A percentile compares a stretch with the other conserved stretches of the same genome.
phyloP scores from a whole-genome alignment of 1,139 yeast genomes.

The Suhomyces anneliseae region DNA sequence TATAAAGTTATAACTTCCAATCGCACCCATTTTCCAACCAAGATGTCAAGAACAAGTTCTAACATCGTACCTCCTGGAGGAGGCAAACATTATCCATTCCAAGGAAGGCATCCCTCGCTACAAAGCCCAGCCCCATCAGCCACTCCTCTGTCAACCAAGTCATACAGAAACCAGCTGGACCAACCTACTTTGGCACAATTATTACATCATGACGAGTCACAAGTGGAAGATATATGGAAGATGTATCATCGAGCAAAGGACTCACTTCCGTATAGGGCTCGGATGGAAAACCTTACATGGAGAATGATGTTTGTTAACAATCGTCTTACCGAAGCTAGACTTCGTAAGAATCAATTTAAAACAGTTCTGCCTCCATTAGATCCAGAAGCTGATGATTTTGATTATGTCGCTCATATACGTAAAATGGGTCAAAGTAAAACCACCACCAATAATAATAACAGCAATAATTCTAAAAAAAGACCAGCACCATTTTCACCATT shows the following conservation, averaged over 20 bases:
- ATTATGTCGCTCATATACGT: slow-evolving; percentile 66
- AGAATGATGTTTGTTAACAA: slow-evolving; percentile 70
- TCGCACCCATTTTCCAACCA: background rate
- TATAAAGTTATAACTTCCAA: background rate
- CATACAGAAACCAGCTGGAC: background rate
- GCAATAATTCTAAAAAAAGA: slow-evolving; percentile 23
- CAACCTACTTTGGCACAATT: slow-evolving; percentile 2
- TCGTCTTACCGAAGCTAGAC: background rate
- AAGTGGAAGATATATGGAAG: slow-evolving; percentile 72
- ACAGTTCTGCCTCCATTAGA: slow-evolving; percentile 18
- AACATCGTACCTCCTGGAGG: slow-evolving; percentile 1
- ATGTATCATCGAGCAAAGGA: slow-evolving; percentile 76
- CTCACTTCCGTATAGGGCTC: slow-evolving; percentile 69
- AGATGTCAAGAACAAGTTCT: slow-evolving; percentile 1
- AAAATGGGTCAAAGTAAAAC: slow-evolving; percentile 44
- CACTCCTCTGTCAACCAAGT: slow-evolving; percentile 7
- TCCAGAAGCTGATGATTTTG: slow-evolving; percentile 57
- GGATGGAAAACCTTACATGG: slow-evolving; percentile 87
- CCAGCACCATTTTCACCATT: slow-evolving; percentile 40
- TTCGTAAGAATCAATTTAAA: background rate
- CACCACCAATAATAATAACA: slow-evolving; percentile 4
- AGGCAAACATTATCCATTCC: background rate
- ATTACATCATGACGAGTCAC: slow-evolving; percentile 30
- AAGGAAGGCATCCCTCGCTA: slow-evolving; percentile 2
- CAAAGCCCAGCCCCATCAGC: slow-evolving; percentile 9